Percentiles rank a stretch among this genome's conserved stretches.
Evolutionary conservation across 2,329 filamentous ascomycete species (phyloP).

Genomic region (Trichophaea hybrida): DNA sequence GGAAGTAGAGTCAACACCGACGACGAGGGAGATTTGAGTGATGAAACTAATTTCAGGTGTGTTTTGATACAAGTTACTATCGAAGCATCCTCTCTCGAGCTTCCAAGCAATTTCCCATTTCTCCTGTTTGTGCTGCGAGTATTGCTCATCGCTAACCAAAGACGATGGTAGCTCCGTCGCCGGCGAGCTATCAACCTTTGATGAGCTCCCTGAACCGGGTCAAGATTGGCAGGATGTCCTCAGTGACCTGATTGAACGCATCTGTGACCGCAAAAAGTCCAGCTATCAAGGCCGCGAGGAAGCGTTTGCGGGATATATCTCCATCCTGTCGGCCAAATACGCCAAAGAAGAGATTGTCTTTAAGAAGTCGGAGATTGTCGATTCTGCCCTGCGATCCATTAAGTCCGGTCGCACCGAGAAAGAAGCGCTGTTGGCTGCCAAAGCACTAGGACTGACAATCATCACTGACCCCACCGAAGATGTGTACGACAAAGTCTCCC

Average conservation of each 20-base stretch:
- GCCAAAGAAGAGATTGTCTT: conserved; percentile 47
- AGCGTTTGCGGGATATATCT: conserved; percentile 46
- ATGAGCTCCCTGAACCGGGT: not conserved
- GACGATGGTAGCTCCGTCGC: not conserved
- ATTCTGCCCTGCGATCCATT: conserved; percentile 54
- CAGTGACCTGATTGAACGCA: conserved; percentile 51
- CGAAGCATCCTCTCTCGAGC: not conserved
- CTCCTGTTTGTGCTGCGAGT: not conserved
- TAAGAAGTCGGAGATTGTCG: conserved; percentile 47
- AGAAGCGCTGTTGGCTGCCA: conserved; percentile 56
- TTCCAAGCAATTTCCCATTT: not conserved
- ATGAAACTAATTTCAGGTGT: conserved; percentile 43
- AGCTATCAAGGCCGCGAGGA: conserved; percentile 56
- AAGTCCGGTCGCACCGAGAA: conserved; percentile 52
- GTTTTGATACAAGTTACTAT: conserved; percentile 6
- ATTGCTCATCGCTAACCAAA: not conserved
- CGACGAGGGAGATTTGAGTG: conserved; percentile 46
- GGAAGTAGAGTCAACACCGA: conserved; percentile 50
- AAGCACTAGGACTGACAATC: conserved; percentile 55
- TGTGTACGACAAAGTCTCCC: conserved; percentile 48
- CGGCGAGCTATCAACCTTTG: not conserved
- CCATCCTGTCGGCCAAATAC: conserved; percentile 54
- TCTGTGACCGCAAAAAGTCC: conserved; percentile 65
- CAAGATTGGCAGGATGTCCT: conserved; percentile 45
- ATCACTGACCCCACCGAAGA: conserved; percentile 51